A percentile compares a stretch with the other conserved stretches of the same genome.
Evolutionary conservation across 768 basidiomycete genomes (phyloP).

Genomic region (Pleurotus platypus): DNA sequence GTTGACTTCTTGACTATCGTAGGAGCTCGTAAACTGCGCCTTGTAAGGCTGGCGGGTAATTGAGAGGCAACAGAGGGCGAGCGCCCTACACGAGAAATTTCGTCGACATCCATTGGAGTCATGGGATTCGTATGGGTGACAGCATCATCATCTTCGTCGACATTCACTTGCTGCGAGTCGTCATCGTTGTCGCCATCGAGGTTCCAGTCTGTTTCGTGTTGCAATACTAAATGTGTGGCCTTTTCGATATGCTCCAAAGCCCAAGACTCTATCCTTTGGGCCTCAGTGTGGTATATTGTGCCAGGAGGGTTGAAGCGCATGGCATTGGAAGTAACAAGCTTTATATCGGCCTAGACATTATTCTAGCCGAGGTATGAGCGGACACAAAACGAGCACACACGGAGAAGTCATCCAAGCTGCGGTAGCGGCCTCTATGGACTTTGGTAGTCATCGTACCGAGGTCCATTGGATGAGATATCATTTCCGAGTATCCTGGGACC

Average conservation of each 20-base stretch:
- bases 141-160: slow-evolving; percentile 34
- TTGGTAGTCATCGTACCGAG: slow-evolving; percentile 83
- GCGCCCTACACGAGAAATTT: slow-evolving; percentile 29
- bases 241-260: slow-evolving; percentile 72
- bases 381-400: slow-evolving; percentile 36
- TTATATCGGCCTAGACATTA: slow-evolving; percentile 56
- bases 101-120: slow-evolving; percentile 46
- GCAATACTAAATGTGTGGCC: slow-evolving; percentile 70
- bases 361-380: slow-evolving; percentile 2
- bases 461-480: slow-evolving; percentile 89
- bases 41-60: slow-evolving; percentile 28
- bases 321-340: slow-evolving; percentile 69
- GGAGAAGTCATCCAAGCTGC: slow-evolving; percentile 75
- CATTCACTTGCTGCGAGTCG: slow-evolving; percentile 19
- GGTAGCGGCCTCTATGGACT: slow-evolving; percentile 72
- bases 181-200: slow-evolving; percentile 74
- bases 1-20: slow-evolving; percentile 39
- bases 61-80: slow-evolving; percentile 46
- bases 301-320: slow-evolving; percentile 75
- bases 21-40: slow-evolving; percentile 48
- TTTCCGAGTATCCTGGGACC: slow-evolving; percentile 61
- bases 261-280: slow-evolving; percentile 66
- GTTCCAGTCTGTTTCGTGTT: slow-evolving; percentile 83
- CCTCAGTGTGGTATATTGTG: slow-evolving; percentile 71
- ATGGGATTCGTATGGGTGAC: slow-evolving; percentile 36